A percentile compares a stretch with the other conserved stretches of the same genome.
phyloP scores from a whole-genome alignment of 257 asterid genomes.

The Ballota nigra region DNA sequence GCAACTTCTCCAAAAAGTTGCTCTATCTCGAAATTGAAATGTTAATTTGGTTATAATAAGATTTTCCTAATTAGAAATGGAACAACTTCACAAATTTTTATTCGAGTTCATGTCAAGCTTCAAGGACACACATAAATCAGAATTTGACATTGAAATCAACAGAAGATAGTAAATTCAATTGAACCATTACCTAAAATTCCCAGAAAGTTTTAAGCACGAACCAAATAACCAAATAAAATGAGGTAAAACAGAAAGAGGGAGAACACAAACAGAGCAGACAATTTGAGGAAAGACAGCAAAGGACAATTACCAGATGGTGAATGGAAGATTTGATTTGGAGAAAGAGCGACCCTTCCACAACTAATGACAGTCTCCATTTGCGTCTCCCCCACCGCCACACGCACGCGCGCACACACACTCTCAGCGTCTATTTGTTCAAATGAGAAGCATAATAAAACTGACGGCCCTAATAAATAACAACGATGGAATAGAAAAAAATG shows the following conservation, averaged over 20 bases:
- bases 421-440: background rate
- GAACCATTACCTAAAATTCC: background rate
- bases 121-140: background rate
- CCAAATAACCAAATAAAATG: background rate
- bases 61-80: background rate
- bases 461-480: conserved; percentile 7
- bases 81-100: background rate
- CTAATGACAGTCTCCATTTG: conserved; percentile 65
- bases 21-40: background rate
- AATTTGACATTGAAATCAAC: background rate
- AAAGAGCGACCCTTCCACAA: conserved; percentile 59
- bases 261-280: background rate
- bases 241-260: background rate
- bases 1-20: background rate
- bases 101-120: conserved; percentile 7
- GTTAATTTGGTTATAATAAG: background rate
- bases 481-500: background rate
- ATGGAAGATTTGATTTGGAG: conserved; percentile 54
- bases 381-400: conserved; percentile 29
- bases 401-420: conserved; percentile 7
- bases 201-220: background rate
- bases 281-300: background rate
- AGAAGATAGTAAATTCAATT: background rate
- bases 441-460: conserved; percentile 6
- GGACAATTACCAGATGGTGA: conserved; percentile 45